Base-by-base conservation (phyloP, 805 yeast species). In the Saccharomycopsis capsularis region DNA sequence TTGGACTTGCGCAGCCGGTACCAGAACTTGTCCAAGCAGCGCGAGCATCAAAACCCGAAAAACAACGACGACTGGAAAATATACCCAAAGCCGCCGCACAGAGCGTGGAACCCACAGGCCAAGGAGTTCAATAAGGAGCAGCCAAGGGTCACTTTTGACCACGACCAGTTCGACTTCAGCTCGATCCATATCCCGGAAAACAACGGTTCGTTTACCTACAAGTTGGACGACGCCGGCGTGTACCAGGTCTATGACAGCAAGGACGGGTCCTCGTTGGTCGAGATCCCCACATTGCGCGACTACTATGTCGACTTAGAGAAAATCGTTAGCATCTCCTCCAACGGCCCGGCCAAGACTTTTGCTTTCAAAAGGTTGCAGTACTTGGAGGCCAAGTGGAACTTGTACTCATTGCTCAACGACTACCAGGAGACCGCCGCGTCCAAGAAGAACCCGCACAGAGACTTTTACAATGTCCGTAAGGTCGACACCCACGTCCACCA, bases 401-500 rank as follows among this genome's bases (percentile, higher is more conserved):
- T 93, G 67, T 93, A 91, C 68, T 78, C 79, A 53, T 67, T 93
- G 53, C 70, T 91, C 57, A 93, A 93, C 62, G 98, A 91, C 61
- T 90, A 86, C 63, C 93, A 88, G 61, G 99, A 93, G 64, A 84
- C 83, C 18, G 81, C 90, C 16, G 93, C 86, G 55, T 82, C 95
- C 7, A 93, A 93, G 66, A 78, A 81, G 52, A 90, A 90, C 57
- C 98, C 98, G 3, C 99, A 93, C 64, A 81, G 99, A 65, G 99
- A 91, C 66, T 93, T 91, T 62, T 91, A 91, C 68, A 91, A 91
- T 60, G 96, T 89, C 40, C 79, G 98, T 68, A 91, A 91, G 64
- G 97, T 93, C 35, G 99, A 91, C 63, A 93, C 98, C 19, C 99
- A 93, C 73, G 96, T 93, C 59, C 99, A 93, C 64, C 99, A 95